Evolutionary conservation across 306 rosid genomes (phyloP).

Genomic region (Trifolium pratense): DNA sequence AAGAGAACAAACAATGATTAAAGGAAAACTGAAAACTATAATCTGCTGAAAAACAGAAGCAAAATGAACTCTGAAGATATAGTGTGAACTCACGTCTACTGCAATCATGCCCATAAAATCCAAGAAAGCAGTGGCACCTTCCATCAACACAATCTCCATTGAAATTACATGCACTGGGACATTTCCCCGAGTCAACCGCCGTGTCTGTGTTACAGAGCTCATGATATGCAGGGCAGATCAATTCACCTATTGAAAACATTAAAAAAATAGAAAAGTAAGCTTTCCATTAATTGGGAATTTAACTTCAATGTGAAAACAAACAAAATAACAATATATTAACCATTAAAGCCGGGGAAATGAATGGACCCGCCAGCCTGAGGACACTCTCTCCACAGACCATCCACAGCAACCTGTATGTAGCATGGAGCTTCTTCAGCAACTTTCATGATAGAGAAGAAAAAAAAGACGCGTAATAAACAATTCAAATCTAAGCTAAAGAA

Average conservation of each 20-base stretch:
- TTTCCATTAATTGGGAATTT: constrained; percentile 25
- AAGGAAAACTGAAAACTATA: constrained; percentile 27
- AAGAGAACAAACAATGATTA: constrained; percentile 15
- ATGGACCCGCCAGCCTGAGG: constrained; percentile 87
- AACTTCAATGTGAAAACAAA: not conserved
- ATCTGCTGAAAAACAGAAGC: constrained; percentile 1
- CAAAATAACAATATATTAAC: constrained; percentile 47
- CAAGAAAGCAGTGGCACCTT: constrained; percentile 80
- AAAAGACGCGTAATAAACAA: constrained; percentile 5
- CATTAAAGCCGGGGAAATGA: constrained; percentile 86
- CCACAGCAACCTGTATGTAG: constrained; percentile 79
- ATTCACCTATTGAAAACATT: constrained; percentile 63
- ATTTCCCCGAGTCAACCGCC: constrained; percentile 61
- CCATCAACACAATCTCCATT: constrained; percentile 91
- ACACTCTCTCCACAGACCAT: constrained; percentile 87
- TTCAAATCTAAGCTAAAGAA: constrained; percentile 11
- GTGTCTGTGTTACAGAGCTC: constrained; percentile 70
- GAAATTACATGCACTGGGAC: constrained; percentile 78
- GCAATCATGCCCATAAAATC: constrained; percentile 83
- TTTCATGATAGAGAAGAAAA: constrained; percentile 32
- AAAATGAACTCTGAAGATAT: constrained; percentile 7
- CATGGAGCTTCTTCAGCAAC: constrained; percentile 32
- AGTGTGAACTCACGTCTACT: constrained; percentile 61
- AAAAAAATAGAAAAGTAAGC: constrained; percentile 25
- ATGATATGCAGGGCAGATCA: constrained; percentile 82